Evolutionary conservation across 306 rosid species (phyloP).

Genomic region (Potentilla sterilis): DNA sequence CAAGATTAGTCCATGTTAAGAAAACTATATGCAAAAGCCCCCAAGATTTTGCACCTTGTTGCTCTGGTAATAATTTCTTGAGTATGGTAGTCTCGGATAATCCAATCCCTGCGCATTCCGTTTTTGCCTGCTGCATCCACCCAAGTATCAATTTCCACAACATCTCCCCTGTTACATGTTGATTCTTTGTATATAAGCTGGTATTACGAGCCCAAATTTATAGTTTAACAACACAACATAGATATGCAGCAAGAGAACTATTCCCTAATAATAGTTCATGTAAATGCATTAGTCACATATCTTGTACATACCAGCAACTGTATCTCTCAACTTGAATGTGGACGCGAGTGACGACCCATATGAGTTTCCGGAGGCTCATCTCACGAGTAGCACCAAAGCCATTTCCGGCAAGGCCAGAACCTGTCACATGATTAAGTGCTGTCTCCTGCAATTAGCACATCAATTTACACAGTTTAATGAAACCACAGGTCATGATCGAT

Average conservation of each 20-base stretch:
- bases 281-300: background rate
- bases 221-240: background rate
- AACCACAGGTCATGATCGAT: background rate
- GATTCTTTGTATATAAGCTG: background rate
- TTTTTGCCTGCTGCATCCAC: constrained; percentile 89
- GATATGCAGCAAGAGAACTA: background rate
- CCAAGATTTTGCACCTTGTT: constrained; percentile 52
- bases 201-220: background rate
- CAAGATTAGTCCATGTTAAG: background rate
- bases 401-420: constrained; percentile 79
- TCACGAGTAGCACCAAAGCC: constrained; percentile 87
- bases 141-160: constrained; percentile 90
- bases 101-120: constrained; percentile 97
- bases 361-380: constrained; percentile 82
- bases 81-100: constrained; percentile 67
- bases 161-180: constrained; percentile 75
- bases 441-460: constrained; percentile 54
- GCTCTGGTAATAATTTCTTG: constrained; percentile 75
- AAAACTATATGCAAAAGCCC: background rate
- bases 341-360: constrained; percentile 87
- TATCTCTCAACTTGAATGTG: constrained; percentile 91
- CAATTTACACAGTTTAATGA: background rate
- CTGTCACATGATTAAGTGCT: constrained; percentile 75
- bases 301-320: constrained; percentile 54
- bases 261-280: background rate